Evolutionary conservation across 371 early-diverging fungal genomes (phyloP), one percentile per base, ranked within the genome.

Genomic region (Syncephalastrum monosporum): DNA sequence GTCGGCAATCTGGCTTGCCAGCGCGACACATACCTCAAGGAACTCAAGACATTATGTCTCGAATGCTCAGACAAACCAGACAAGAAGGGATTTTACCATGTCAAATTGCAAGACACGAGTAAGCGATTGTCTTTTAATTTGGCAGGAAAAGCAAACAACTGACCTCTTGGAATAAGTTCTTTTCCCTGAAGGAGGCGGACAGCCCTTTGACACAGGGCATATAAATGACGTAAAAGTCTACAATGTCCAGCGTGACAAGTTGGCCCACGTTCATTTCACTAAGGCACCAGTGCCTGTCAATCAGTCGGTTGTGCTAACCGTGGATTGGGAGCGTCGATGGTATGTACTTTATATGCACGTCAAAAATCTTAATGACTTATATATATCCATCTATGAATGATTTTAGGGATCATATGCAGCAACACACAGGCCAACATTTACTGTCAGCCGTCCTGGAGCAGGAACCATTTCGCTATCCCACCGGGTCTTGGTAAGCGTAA

Each of bases 351-450:
- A 33, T 3, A 8, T 50, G 21, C 21, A 21, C 21, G 21, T 21
- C 21, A 21, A 21, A 21, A 21, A 21, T 21, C 21, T 21, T 21
- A 21, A 21, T 21, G 21, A 21, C 21, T 21, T 33, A 19, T 47
- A 4, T 10, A 12, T 5, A 17, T 16, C 23, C 25, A 23, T 25
- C 16, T 25, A 14, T 19, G 17, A 6, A 29, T 29, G 6, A 33
- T 33, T 33, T 33, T 15, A 65, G 65, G 59, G 91, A 91, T 54
- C 84, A 86, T 57, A 84, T 89, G 77, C 91, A 90, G 64, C 92
- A 91, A 59, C 92, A 91, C 63, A 83, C 80, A 56, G 90, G 90
- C 1, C 92, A 91, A 55, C 92, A 91, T 62, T 69, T 91, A 38
- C 64, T 91, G 1, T 83, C 84, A 54, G 91, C 90, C 3, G 65